phyloP scores from a whole-genome alignment of 306 rosid species.

The Trifolium dubium region DNA sequence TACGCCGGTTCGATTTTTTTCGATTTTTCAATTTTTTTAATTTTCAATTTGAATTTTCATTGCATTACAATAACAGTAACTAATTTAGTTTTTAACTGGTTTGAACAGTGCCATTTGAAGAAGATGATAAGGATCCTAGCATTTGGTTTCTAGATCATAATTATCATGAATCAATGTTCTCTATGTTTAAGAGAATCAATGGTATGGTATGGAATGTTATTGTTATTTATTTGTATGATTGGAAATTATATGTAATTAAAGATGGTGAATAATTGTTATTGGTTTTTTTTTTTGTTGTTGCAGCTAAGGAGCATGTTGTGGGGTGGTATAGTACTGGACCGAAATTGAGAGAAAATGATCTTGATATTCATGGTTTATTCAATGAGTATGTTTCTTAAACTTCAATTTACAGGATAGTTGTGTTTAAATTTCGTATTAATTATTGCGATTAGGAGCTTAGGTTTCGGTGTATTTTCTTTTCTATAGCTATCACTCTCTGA shows the following conservation, averaged over 20 bases:
- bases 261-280: not conserved
- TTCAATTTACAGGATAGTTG: constrained; percentile 36
- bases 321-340: constrained; percentile 99
- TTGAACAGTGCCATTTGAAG: constrained; percentile 87
- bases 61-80: not conserved
- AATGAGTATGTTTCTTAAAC: constrained; percentile 58
- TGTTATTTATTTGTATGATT: not conserved
- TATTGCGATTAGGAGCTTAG: not conserved
- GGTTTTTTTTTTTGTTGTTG: not conserved
- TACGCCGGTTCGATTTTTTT: constrained; percentile 66
- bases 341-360: constrained; percentile 83
- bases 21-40: not conserved
- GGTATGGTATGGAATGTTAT: constrained; percentile 54
- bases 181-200: constrained; percentile 96
- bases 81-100: not conserved
- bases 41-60: not conserved
- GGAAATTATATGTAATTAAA: constrained; percentile 5
- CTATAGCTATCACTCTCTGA: not conserved
- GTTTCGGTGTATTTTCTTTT: not conserved
- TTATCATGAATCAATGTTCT: constrained; percentile 87
- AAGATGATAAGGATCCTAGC: constrained; percentile 84
- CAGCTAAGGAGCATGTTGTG: constrained; percentile 92
- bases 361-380: constrained; percentile 79
- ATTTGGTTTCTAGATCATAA: constrained; percentile 96
- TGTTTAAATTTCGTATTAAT: not conserved